Percentiles rank a stretch among this genome's conserved stretches.
These are phyloP conservation scores for Alternaria sp. DNA, from an alignment of 2,329 filamentous ascomycete species.

Conservation along the genomic window DNA sequence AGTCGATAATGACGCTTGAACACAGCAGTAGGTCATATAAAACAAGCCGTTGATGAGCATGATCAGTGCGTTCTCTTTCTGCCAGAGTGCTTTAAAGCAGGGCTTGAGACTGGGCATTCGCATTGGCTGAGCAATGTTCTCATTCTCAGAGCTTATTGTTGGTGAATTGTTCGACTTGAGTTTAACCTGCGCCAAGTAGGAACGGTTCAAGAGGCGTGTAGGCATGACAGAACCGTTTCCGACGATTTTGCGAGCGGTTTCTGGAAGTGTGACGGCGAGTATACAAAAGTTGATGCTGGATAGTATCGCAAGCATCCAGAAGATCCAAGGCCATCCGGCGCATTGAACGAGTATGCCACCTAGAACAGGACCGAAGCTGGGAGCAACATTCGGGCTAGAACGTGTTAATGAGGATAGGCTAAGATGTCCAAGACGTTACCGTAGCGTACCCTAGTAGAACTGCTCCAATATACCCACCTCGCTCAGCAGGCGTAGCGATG, in stretches of 20 bases:
- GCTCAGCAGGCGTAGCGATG: neutral
- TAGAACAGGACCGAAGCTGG: neutral
- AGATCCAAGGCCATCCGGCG: neutral
- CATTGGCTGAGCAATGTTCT: neutral
- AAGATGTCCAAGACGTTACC: no score
- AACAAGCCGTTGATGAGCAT: neutral
- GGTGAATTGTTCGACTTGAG: neutral
- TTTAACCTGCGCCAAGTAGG: neutral
- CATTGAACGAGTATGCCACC: neutral
- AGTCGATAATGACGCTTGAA: neutral
- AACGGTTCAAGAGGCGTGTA: neutral
- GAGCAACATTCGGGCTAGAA: neutral
- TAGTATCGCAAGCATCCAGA: neutral
- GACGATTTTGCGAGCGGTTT: neutral
- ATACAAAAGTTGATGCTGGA: neutral
- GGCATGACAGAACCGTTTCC: neutral
- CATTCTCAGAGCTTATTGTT: neutral
- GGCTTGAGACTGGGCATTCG: neutral
- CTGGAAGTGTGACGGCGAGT: neutral
- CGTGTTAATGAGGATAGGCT: no score
- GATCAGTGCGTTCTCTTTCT: neutral
- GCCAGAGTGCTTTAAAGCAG: neutral
- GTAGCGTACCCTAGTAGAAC: neutral
- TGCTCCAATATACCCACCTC: neutral
- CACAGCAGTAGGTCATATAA: neutral